Conservation (phyloP, 192 early-diverging fungal genomes). For the Gryganskiella cystojenkinii region DNA sequence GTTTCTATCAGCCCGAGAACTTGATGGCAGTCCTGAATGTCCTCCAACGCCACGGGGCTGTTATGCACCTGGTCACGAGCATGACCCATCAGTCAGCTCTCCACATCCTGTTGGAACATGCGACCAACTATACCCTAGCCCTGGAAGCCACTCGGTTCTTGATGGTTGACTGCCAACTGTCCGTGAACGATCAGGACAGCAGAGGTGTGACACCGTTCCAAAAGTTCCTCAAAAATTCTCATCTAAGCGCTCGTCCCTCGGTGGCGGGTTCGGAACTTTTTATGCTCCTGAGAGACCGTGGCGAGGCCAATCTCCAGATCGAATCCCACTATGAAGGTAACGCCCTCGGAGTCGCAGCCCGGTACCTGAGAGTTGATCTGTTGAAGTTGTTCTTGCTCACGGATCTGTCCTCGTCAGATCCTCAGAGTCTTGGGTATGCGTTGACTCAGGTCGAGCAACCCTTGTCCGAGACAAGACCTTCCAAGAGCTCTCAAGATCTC, state of each 20-base stretch:
- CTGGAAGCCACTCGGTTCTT: slow-evolving; percentile 32
- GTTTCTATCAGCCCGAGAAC: slow-evolving; percentile 38
- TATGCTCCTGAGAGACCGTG: slow-evolving; percentile 35
- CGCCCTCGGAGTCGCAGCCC: slow-evolving; percentile 37
- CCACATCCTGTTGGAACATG: slow-evolving; percentile 42
- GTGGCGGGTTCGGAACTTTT: slow-evolving; percentile 42
- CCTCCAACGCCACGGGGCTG: slow-evolving; percentile 34
- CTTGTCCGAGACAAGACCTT: slow-evolving; percentile 26
- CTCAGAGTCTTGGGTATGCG: slow-evolving; percentile 35
- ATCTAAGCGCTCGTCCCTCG: slow-evolving; percentile 29
- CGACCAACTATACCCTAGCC: slow-evolving; percentile 30
- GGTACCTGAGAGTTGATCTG: slow-evolving; percentile 39
- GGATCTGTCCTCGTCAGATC: slow-evolving; percentile 33
- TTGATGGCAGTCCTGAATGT: slow-evolving; percentile 27
- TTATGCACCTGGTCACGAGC: slow-evolving; percentile 34
- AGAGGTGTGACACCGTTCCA: slow-evolving; percentile 48
- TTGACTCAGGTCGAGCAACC: slow-evolving; percentile 27
- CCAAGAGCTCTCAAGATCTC: slow-evolving; percentile 26
- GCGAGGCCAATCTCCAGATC: slow-evolving; percentile 24
- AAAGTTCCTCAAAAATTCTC: slow-evolving; percentile 48
- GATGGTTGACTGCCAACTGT: slow-evolving; percentile 37
- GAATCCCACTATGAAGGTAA: slow-evolving; percentile 44
- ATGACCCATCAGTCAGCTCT: slow-evolving; percentile 42
- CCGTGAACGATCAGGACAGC: slow-evolving; percentile 36
- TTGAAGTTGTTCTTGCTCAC: slow-evolving; percentile 41